Base-by-base conservation (phyloP, 495 filamentous ascomycete species). In the Astrothelium macrocarpum region DNA sequence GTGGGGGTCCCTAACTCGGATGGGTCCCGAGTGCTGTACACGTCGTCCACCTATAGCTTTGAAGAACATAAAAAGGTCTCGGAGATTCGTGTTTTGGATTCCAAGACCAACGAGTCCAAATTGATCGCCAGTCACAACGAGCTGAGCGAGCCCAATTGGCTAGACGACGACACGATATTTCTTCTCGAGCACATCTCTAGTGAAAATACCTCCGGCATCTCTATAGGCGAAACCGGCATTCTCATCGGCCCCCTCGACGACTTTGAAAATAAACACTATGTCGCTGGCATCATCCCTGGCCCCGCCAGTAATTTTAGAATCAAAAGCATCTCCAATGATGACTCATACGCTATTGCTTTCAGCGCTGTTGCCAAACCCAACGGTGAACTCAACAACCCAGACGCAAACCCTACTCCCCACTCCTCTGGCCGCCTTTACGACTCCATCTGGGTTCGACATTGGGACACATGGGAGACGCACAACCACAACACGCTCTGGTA, bases 1-100 rank as follows among this genome's bases (percentile, higher is more conserved):
- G 71, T 85, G 25, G 91, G 87, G 28, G 74, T 86, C 16, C 91
- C 93, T 32, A 95, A 94, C 72, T 69, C 81, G 5, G 77, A 82
- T 36, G 90, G 88, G 5, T 88, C 80, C 16, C 77, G 83, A 46
- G 85, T 87, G 23, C 77, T 93, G 12, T 94, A 88, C 68, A 86
- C 86, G 46, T 83, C 80, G 36, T 89, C 88, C 0, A 85, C 86
- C 9, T 97, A 96, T 71, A 91, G 85, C 25, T 97, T 97, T 75
- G 80, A 89, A 56, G 78, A 83, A 0, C 92, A 96, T 73, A 81
- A 81, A 56, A 90, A 88, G 75, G 87, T 78, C 14, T 80, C 80
- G 36, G 87, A 92, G 69, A 88, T 95, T 67, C 84, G 85, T 28
- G 75, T 94, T 0, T 75, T 97, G 1, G 85, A 95, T 59, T 82